phyloP scores from a whole-genome alignment of 805 yeast species.

The Saturnispora sekii region DNA sequence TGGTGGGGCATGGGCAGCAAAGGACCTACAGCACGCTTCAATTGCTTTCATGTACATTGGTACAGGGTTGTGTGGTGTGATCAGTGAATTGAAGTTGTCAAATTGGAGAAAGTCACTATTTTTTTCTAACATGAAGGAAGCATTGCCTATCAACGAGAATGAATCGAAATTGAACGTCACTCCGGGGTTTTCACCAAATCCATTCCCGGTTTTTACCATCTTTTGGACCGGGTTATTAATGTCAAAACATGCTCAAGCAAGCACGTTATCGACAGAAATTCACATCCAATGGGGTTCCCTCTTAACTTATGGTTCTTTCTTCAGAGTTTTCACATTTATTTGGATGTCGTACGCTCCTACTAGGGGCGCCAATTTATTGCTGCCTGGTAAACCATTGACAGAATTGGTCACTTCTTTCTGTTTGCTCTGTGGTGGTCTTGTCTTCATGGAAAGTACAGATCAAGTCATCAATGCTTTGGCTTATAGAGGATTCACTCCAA shows the following conservation, averaged over 20 bases:
- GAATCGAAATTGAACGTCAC: constrained; percentile 23
- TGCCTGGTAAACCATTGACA: constrained; percentile 71
- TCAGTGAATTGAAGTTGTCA: constrained; percentile 59
- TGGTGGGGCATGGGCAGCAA: constrained; percentile 82
- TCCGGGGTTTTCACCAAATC: constrained; percentile 84
- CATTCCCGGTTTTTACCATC: constrained; percentile 86
- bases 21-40: constrained; percentile 82
- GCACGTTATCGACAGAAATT: constrained; percentile 62
- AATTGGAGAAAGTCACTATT: constrained; percentile 42
- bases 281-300: constrained; percentile 92
- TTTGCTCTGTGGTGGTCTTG: constrained; percentile 77
- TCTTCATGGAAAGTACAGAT: constrained; percentile 87
- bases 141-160: constrained; percentile 7
- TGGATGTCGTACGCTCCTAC: constrained; percentile 39
- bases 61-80: constrained; percentile 82
- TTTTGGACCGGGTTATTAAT: constrained; percentile 95
- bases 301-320: constrained; percentile 70
- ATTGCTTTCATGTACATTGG: constrained; percentile 91
- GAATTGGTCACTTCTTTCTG: constrained; percentile 76
- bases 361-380: constrained; percentile 18
- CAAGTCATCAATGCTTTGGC: constrained; percentile 76
- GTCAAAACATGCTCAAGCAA: constrained; percentile 91
- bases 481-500: constrained; percentile 70
- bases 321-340: constrained; percentile 58
- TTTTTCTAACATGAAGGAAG: constrained; percentile 14